These are phyloP conservation scores for Paraconiothyrium brasiliense DNA, from an alignment of 2,329 filamentous ascomycete genomes.

Conservation along the genomic window DNA sequence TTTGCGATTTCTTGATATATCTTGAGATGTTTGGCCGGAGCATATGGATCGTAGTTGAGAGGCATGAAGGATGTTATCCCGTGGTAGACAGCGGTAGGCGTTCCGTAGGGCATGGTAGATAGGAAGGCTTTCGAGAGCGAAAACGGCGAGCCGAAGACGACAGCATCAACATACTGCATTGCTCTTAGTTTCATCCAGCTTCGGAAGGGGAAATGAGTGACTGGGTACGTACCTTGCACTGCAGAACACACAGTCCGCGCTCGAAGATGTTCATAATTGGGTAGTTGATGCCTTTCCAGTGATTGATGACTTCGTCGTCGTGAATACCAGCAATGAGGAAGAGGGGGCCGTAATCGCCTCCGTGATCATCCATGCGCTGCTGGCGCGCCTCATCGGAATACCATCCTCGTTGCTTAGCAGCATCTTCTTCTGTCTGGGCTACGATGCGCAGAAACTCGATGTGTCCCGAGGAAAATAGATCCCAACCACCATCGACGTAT, in stretches of 20 bases:
- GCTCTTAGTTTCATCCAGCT: slow-evolving; percentile 11
- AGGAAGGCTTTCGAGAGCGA: slow-evolving; percentile 83
- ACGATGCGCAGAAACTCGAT: slow-evolving; percentile 92
- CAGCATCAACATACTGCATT: slow-evolving; percentile 80
- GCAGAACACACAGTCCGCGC: slow-evolving; percentile 91
- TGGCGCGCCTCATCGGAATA: slow-evolving; percentile 71
- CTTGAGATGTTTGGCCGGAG: slow-evolving; percentile 79
- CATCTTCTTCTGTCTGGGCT: slow-evolving; percentile 73
- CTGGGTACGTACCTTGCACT: slow-evolving; percentile 76
- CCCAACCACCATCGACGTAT: slow-evolving; percentile 96
- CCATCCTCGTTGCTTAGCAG: slow-evolving; percentile 76
- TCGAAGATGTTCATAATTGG: slow-evolving; percentile 99
- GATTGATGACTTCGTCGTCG: slow-evolving; percentile 93
- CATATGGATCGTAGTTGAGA: slow-evolving; percentile 68
- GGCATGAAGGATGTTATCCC: slow-evolving; percentile 94
- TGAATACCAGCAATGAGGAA: slow-evolving; percentile 95
- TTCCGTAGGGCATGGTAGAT: slow-evolving; percentile 71
- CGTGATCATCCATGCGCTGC: slow-evolving; percentile 69
- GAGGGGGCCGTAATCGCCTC: slow-evolving; percentile 79
- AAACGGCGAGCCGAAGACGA: slow-evolving; percentile 91
- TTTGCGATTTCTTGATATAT: slow-evolving; percentile 82
- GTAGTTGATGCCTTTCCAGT: slow-evolving; percentile 97
- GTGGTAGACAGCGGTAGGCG: slow-evolving; percentile 87
- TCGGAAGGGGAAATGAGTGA: not conserved
- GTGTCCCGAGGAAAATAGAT: slow-evolving; percentile 95